phyloP scores from a whole-genome alignment of 1,139 yeast species.

The Hansenula anomala region DNA sequence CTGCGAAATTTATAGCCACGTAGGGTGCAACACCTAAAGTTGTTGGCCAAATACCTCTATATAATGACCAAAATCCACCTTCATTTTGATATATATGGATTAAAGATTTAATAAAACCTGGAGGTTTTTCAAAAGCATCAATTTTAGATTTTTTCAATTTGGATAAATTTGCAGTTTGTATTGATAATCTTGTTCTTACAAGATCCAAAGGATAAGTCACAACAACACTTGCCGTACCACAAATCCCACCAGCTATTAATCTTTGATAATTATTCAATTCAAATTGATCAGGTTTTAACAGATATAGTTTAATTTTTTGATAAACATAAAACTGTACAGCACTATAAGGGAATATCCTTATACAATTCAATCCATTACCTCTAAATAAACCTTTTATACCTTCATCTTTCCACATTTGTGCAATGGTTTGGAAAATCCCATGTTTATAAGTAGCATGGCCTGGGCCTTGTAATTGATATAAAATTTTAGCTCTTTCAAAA shows the following conservation, averaged over 20 bases:
- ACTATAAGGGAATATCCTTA: slow-evolving; percentile 87
- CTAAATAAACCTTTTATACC: slow-evolving; percentile 85
- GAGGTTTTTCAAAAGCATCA: slow-evolving; percentile 43
- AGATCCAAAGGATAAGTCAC: slow-evolving; percentile 91
- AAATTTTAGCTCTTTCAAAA: slow-evolving; percentile 87
- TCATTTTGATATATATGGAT: slow-evolving; percentile 60
- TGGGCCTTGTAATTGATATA: slow-evolving; percentile 85
- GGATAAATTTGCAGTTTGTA: slow-evolving; percentile 78
- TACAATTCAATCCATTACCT: slow-evolving; percentile 87
- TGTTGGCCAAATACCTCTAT: slow-evolving; percentile 85
- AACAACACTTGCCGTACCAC: slow-evolving; percentile 76
- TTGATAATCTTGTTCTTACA: slow-evolving; percentile 81
- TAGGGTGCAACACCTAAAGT: slow-evolving; percentile 94
- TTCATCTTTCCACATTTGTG: slow-evolving; percentile 81
- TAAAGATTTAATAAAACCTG: slow-evolving; percentile 63
- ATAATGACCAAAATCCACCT: slow-evolving; percentile 77
- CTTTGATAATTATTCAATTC: slow-evolving; percentile 52
- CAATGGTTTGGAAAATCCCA: slow-evolving; percentile 74
- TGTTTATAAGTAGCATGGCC: slow-evolving; percentile 57
- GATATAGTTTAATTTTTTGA: slow-evolving; percentile 56
- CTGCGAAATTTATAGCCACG: slow-evolving; percentile 88
- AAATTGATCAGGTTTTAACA: slow-evolving; percentile 31
- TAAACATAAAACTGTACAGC: slow-evolving; percentile 93
- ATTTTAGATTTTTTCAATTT: slow-evolving; percentile 42
- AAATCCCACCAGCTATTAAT: slow-evolving; percentile 71